Percentiles rank a stretch among this genome's conserved stretches.
phyloP scores from a whole-genome alignment of 73 alveolate genomes.

The Paramecium primaurelia region DNA sequence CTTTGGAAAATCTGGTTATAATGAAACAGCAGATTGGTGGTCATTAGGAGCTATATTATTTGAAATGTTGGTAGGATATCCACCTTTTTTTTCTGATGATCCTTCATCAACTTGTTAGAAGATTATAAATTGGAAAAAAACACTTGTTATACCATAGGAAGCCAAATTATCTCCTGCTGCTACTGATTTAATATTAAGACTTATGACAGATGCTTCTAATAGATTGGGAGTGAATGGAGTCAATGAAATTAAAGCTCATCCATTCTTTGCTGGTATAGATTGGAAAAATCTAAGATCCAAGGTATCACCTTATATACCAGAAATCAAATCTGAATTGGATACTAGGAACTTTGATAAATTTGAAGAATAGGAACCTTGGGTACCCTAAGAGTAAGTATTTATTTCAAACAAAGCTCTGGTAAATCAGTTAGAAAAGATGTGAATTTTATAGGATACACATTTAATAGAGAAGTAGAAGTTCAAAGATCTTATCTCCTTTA shows the following conservation, averaged over 20 bases:
- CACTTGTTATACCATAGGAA: constrained; percentile 78
- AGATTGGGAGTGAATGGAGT: constrained; percentile 86
- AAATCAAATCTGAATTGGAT: constrained; percentile 70
- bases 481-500: constrained; percentile 48
- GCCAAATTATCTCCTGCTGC: constrained; percentile 83
- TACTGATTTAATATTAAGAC: constrained; percentile 72
- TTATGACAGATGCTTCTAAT: constrained; percentile 75
- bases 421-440: constrained; percentile 60
- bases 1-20: constrained; percentile 82
- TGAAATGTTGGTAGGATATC: constrained; percentile 92
- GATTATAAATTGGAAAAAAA: constrained; percentile 82
- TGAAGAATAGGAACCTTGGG: constrained; percentile 92
- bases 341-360: constrained; percentile 87
- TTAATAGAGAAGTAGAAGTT: constrained; percentile 61
- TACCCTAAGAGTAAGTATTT: constrained; percentile 65
- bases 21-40: constrained; percentile 94
- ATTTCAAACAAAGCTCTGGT: constrained; percentile 22
- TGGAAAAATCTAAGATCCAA: constrained; percentile 83
- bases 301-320: constrained; percentile 85
- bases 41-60: constrained; percentile 87
- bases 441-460: constrained; percentile 68
- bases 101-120: constrained; percentile 85
- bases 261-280: constrained; percentile 88
- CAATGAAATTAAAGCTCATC: constrained; percentile 90
- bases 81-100: constrained; percentile 88